Conservation (phyloP, 257 asterid species). For the Anisodus acutangulus region DNA sequence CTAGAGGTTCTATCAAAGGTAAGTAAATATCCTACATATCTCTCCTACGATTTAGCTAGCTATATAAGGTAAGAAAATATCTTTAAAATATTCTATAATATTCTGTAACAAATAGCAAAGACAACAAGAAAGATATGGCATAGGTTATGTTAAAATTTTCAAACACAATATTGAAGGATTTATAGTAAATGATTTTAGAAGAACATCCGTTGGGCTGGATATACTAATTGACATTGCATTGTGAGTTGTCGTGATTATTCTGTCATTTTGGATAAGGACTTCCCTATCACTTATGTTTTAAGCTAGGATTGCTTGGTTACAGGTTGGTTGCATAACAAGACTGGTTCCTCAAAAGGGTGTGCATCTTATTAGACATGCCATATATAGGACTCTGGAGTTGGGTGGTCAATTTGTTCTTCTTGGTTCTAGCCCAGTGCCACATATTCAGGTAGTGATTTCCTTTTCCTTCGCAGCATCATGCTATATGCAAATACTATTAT, state of each 20-base stretch:
- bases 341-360: slow-evolving; percentile 99
- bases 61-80: no score
- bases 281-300: slow-evolving; percentile 6
- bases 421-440: slow-evolving; percentile 94
- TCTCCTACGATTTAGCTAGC: no score
- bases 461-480: slow-evolving; percentile 31
- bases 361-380: slow-evolving; percentile 93
- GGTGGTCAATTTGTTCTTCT: slow-evolving; percentile 98
- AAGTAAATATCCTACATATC: no score
- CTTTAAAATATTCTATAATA: no score
- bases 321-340: slow-evolving; percentile 97
- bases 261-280: not conserved
- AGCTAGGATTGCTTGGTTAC: slow-evolving; percentile 29
- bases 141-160: not conserved
- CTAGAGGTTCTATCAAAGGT: no score
- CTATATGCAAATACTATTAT: slow-evolving; percentile 10
- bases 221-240: slow-evolving; percentile 19
- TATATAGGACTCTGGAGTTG: slow-evolving; percentile 79
- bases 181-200: not conserved
- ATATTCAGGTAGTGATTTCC: slow-evolving; percentile 68
- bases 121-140: slow-evolving; percentile 6
- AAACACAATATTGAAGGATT: not conserved
- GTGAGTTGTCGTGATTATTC: not conserved
- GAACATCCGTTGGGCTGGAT: not conserved
- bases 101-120: not conserved